Evolutionary conservation across 2,329 filamentous ascomycete species (phyloP), one percentile per base, ranked within the genome.

Genomic region (Ophiobolus disseminans): DNA sequence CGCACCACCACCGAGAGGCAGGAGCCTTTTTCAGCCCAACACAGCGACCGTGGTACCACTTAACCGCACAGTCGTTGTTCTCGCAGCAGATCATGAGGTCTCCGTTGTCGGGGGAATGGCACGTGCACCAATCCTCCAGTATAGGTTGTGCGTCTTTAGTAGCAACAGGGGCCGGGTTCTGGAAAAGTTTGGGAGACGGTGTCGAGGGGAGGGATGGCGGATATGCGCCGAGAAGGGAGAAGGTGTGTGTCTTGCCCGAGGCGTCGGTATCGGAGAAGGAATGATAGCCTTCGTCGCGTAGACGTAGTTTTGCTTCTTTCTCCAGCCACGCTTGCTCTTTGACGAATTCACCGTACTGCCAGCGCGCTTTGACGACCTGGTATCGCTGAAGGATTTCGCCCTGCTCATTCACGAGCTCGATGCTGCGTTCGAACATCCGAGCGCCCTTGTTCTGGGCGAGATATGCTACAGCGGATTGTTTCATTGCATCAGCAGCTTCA

Each of bases 1-100:
- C 22, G 19, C 52, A 52, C 3, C 38, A 34, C 52, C 52, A 55
- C 10, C 26, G n/a, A 1, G 28, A 35, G 14, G 36, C 28, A 5
- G 41, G 26, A 5, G 44, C 17, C 8, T 20, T 7, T 2, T n/a
- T 6, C n/a, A 56, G 14, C 8, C 32, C 23, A 3, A 56, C 26
- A 17, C 53, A 56, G 17, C 16, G 25, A 3, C 21, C 43, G 7
- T 53, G 53, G 35, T 45, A 50, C 53, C 50, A 53, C 0, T 41
- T 20, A 1, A 50, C 19, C 1, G 36, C 25, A 21, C 49, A 53
- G 10, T 26, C n/a, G 3, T 45, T 25, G 6, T 46, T 47, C 1
- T 50, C 50, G 20, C 53, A 56, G 3, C 10, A 21, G n/a, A 56
- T 22, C 53, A 54, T 50, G 2, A 48, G 4, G 3, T 17, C 22